A percentile compares a stretch with the other conserved stretches of the same genome.
These are phyloP conservation scores for Gracilaria domingensis DNA, from an alignment of 23 red algal genomes.

Conservation along the genomic window DNA sequence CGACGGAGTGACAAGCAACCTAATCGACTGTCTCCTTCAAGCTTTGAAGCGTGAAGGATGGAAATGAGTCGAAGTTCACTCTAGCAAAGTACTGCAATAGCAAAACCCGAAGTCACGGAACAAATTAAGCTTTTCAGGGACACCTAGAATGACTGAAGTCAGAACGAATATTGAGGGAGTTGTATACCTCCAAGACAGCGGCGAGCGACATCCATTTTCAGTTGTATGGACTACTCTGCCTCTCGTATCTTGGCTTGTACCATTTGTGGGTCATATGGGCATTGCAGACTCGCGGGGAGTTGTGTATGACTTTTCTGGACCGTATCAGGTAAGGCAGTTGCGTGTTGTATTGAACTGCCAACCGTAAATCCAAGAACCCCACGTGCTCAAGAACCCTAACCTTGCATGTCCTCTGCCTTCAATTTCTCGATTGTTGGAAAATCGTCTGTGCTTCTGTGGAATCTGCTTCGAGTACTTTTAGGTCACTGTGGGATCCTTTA, in stretches of 20 bases:
- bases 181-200: slow-evolving; percentile 38
- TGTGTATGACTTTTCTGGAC: slow-evolving; percentile 72
- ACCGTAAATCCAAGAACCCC: too few relatives aligned
- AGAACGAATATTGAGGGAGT: slow-evolving; percentile 36
- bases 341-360: not conserved
- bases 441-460: not conserved
- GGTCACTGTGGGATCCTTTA: slow-evolving; percentile 64
- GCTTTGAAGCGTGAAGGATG: not conserved
- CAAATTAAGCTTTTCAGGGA: not conserved
- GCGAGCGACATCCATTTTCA: slow-evolving; percentile 45
- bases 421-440: not conserved
- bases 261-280: slow-evolving; percentile 63
- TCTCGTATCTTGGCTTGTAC: slow-evolving; percentile 48
- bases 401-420: too few relatives aligned
- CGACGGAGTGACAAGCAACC: too few relatives aligned
- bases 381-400: too few relatives aligned
- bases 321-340: slow-evolving; percentile 49
- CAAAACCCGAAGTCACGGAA: not conserved
- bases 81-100: not conserved
- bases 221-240: slow-evolving; percentile 75
- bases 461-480: not conserved
- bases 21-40: too few relatives aligned
- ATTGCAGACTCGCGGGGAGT: slow-evolving; percentile 55
- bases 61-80: not conserved
- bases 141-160: not conserved